Conservation (phyloP, 495 filamentous ascomycete genomes). For the Penicillium arizonense region DNA sequence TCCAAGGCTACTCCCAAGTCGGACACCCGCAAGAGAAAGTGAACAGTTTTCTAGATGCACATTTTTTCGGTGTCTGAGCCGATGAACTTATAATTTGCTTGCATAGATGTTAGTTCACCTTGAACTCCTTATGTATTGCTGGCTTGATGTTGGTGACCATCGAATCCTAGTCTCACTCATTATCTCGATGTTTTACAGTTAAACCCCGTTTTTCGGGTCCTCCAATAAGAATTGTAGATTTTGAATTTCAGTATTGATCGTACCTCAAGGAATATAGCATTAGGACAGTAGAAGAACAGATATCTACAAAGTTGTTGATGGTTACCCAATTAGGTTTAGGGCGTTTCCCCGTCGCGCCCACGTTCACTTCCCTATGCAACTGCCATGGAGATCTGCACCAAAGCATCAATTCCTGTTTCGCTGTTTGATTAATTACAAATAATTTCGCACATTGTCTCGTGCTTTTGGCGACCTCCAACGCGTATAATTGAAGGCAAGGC, state of each 20-base stretch:
- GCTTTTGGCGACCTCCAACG: neutral
- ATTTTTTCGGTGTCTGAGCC: neutral
- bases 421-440: neutral
- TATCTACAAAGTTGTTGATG: constrained; percentile 14
- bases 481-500: neutral
- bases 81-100: neutral
- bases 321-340: constrained; percentile 24
- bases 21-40: constrained; percentile 45
- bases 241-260: neutral
- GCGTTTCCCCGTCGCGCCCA: constrained; percentile 15
- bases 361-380: constrained; percentile 16
- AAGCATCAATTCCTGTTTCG: neutral
- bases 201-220: neutral
- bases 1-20: constrained; percentile 31
- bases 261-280: neutral
- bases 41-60: constrained; percentile 7
- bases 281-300: neutral
- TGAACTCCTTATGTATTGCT: neutral
- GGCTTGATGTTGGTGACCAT: neutral
- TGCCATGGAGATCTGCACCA: neutral
- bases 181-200: neutral
- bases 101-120: neutral
- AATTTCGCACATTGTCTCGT: neutral
- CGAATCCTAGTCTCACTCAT: neutral
- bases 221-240: neutral